Evolutionary conservation across 2,329 filamentous ascomycete species (phyloP).

Genomic region (Fonsecaea multimorphosa): DNA sequence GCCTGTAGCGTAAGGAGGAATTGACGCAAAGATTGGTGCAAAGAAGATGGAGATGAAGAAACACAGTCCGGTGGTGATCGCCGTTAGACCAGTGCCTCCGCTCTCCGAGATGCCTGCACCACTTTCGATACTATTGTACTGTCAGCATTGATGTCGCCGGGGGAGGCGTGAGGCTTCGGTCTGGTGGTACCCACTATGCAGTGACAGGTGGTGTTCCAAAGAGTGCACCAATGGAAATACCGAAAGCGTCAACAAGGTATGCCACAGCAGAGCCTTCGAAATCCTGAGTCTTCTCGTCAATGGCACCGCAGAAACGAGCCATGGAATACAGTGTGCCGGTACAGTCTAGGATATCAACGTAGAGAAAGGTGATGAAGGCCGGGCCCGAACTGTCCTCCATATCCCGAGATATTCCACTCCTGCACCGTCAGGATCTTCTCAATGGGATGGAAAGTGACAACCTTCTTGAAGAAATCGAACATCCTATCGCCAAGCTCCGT

Average conservation of each 20-base stretch:
- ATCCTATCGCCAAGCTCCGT: slow-evolving; percentile 69
- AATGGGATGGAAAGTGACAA: slow-evolving; percentile 84
- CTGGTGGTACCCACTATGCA: slow-evolving; percentile 60
- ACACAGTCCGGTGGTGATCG: slow-evolving; percentile 77
- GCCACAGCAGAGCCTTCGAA: slow-evolving; percentile 85
- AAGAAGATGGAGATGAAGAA: slow-evolving; percentile 91
- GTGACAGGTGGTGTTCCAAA: slow-evolving; percentile 82
- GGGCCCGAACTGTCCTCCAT: slow-evolving; percentile 79
- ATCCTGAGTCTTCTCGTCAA: slow-evolving; percentile 82
- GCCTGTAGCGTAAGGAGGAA: slow-evolving; percentile 87
- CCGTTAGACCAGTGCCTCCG: slow-evolving; percentile 82
- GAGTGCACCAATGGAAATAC: slow-evolving; percentile 79
- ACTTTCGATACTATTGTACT: slow-evolving; percentile 68
- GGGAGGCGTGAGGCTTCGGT: background rate
- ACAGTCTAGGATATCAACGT: slow-evolving; percentile 86
- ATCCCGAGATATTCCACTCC: slow-evolving; percentile 71
- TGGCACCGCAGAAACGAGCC: slow-evolving; percentile 80
- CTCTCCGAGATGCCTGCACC: slow-evolving; percentile 89
- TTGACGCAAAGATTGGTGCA: slow-evolving; percentile 86
- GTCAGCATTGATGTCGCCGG: background rate
- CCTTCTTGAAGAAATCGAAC: slow-evolving; percentile 88
- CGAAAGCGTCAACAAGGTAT: slow-evolving; percentile 81
- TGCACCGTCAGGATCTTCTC: slow-evolving; percentile 71
- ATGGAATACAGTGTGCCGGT: slow-evolving; percentile 89
- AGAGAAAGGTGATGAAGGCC: slow-evolving; percentile 85